Evolutionary conservation across 768 basidiomycete species (phyloP).

Genomic region (Suillus alpinus): DNA sequence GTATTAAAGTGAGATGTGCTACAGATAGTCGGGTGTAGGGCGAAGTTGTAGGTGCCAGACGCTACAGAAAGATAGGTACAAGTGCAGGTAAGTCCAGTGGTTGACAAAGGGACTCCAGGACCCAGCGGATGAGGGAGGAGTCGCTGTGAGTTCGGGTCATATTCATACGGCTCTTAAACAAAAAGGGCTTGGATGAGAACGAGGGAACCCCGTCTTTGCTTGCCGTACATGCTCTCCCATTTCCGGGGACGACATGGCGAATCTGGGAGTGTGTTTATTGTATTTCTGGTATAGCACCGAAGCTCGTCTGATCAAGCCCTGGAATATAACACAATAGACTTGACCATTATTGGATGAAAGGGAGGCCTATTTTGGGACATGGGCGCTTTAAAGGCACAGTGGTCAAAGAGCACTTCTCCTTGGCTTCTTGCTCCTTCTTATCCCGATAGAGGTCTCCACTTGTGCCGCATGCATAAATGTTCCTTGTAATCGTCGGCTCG

Average conservation of each 20-base stretch:
- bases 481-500: background rate
- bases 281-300: constrained; percentile 6
- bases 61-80: constrained; percentile 10
- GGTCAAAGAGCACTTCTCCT: background rate
- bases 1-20: constrained; percentile 9
- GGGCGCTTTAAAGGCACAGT: background rate
- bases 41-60: constrained; percentile 25
- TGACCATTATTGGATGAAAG: constrained; percentile 9
- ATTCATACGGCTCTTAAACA: constrained; percentile 12
- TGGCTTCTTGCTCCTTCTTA: background rate
- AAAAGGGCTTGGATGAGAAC: background rate
- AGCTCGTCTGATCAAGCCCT: background rate
- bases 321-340: constrained; percentile 10
- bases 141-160: constrained; percentile 1
- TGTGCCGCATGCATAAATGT: background rate
- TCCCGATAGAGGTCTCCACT: background rate
- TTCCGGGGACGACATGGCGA: background rate
- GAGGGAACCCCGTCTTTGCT: background rate
- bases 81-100: constrained; percentile 1
- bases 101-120: constrained; percentile 12
- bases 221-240: background rate
- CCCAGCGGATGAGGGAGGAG: constrained; percentile 15
- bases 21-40: background rate
- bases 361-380: constrained; percentile 3
- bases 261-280: constrained; percentile 7